A percentile compares a stretch with the other conserved stretches of the same genome.
Conservation (phyloP, 2,329 filamentous ascomycete species). For the Clonostachys rosea region DNA sequence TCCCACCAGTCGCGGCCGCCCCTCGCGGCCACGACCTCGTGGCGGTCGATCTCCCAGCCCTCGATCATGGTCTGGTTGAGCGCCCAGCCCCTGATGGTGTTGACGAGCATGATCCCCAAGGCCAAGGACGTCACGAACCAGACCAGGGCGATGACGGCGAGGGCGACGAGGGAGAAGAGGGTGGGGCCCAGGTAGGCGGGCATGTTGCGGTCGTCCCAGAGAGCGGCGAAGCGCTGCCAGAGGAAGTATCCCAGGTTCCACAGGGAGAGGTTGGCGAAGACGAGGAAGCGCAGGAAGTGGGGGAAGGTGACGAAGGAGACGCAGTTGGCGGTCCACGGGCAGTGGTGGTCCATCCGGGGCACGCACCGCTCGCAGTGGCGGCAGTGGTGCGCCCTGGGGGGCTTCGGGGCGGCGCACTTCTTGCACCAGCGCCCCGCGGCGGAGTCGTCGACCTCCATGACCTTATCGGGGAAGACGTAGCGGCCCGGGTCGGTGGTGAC, state of each 20-base stretch:
- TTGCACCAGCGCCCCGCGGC: conserved; percentile 67
- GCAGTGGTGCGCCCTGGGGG: conserved; percentile 77
- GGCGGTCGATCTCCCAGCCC: conserved; percentile 66
- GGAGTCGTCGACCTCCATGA: conserved; percentile 26
- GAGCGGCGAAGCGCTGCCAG: conserved; percentile 47
- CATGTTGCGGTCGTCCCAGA: conserved; percentile 63
- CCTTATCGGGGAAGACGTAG: conserved; percentile 36
- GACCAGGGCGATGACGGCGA: conserved; percentile 55
- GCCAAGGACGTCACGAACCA: conserved; percentile 57
- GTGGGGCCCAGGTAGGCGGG: conserved; percentile 73
- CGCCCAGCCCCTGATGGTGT: conserved; percentile 54
- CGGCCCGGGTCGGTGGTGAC: conserved; percentile 54
- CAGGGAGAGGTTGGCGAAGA: conserved; percentile 63
- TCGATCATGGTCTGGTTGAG: conserved; percentile 80
- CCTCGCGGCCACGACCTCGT: conserved; percentile 50
- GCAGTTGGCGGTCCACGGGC: conserved; percentile 81
- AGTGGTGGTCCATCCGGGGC: conserved; percentile 83
- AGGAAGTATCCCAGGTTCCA: conserved; percentile 58
- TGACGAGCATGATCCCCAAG: conserved; percentile 60
- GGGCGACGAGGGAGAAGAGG: conserved; percentile 49
- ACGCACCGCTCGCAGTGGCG: conserved; percentile 70
- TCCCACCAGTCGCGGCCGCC: conserved; percentile 40
- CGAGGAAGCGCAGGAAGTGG: conserved; percentile 75
- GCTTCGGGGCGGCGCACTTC: conserved; percentile 71
- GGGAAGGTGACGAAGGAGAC: conserved; percentile 79